Conservation (phyloP, 306 rosid genomes). For the Calophaca sinica region DNA sequence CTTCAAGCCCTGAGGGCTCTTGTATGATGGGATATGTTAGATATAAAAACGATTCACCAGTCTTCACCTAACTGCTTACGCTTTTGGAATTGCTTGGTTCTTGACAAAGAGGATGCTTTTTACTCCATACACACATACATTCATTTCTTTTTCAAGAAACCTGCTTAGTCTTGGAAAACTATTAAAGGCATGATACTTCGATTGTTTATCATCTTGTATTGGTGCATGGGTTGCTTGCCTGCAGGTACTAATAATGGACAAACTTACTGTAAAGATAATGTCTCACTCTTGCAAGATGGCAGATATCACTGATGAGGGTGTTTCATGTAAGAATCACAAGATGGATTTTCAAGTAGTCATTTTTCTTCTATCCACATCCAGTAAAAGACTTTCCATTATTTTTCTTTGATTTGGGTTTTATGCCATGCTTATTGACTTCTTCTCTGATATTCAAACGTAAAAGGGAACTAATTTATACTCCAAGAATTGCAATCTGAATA, state of each 20-base stretch:
- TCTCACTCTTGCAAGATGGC: conserved; percentile 98
- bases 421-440: conserved; percentile 43
- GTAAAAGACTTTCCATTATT: conserved; percentile 5
- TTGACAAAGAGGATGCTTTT: not conserved
- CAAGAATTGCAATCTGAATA: conserved; percentile 17
- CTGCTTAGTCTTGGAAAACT: conserved; percentile 30
- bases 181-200: conserved; percentile 20
- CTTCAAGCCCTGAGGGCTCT: not conserved
- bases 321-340: conserved; percentile 78
- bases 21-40: not conserved
- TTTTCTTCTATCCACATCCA: conserved; percentile 10
- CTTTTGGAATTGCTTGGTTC: conserved; percentile 17
- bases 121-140: not conserved
- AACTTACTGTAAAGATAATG: conserved; percentile 91
- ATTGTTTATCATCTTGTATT: conserved; percentile 30
- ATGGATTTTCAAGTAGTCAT: not conserved
- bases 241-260: conserved; percentile 97
- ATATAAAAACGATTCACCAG: conserved; percentile 19
- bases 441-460: conserved; percentile 34
- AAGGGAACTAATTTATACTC: conserved; percentile 24
- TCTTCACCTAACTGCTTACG: not conserved
- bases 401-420: conserved; percentile 36
- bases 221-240: conserved; percentile 45
- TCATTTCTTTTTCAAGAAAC: conserved; percentile 1
- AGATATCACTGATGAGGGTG: conserved; percentile 95